phyloP scores from a whole-genome alignment of 768 basidiomycete species.

The Daedaleopsis nitida region DNA sequence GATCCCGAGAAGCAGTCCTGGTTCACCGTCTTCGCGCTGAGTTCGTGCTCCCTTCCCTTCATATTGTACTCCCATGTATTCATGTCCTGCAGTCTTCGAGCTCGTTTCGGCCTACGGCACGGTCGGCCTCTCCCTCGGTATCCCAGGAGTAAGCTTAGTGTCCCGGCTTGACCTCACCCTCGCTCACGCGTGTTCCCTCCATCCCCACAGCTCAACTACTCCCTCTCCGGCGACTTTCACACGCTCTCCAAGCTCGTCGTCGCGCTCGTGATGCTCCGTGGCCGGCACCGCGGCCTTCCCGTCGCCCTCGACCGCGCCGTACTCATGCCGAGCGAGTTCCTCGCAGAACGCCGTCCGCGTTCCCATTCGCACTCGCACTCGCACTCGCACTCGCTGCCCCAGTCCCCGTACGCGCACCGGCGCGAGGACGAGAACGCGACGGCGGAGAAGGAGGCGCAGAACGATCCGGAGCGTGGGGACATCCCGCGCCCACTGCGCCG shows the following conservation, averaged over 20 bases:
- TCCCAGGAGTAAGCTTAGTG: conserved; percentile 57
- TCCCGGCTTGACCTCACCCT: background rate
- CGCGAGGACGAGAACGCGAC: background rate
- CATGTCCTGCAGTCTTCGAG: conserved; percentile 66
- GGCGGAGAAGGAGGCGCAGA: conserved; percentile 3
- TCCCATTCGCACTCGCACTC: background rate
- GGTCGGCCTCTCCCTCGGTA: conserved; percentile 86
- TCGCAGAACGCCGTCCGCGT: background rate
- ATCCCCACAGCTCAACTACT: conserved; percentile 67
- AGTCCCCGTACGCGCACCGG: background rate
- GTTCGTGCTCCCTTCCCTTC: conserved; percentile 35
- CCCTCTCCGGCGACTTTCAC: conserved; percentile 75
- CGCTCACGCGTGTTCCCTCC: background rate
- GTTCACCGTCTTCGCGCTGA: conserved; percentile 82
- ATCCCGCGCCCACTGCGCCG: conserved; percentile 2
- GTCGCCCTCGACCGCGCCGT: conserved; percentile 71
- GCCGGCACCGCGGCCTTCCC: conserved; percentile 86
- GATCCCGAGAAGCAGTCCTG: conserved; percentile 55
- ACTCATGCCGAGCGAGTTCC: conserved; percentile 21
- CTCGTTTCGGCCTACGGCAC: conserved; percentile 85
- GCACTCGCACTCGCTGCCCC: background rate
- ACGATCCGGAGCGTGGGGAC: background rate
- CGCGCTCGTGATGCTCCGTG: conserved; percentile 89
- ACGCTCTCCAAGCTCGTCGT: conserved; percentile 87
- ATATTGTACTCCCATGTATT: background rate